Evolutionary conservation across 2,329 filamentous ascomycete species (phyloP), one percentile per base, ranked within the genome.

Genomic region (Aspergillus puulaauensis): DNA sequence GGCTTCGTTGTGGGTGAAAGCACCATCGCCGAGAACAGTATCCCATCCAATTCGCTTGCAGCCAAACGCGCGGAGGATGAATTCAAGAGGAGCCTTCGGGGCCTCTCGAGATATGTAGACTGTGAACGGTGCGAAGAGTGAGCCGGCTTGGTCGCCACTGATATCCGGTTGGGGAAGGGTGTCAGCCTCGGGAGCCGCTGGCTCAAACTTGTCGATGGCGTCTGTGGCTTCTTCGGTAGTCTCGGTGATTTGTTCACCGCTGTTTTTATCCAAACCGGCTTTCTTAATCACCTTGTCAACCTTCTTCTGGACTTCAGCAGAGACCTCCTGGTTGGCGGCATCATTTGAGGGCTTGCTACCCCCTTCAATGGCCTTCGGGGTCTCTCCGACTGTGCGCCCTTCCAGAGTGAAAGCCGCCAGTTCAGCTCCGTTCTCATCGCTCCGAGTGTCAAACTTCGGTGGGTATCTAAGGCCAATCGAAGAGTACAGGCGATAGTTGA

Each of bases 41-140:
- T 98, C 93, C 95, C 95, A 99, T 43, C 93, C 95, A 65, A 99
- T 89, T 45, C 93, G 86, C 80, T 93, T 96, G 81, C 93, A 98
- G 62, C 95, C 95, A 70, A 98, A 99, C 3, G 93, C 86, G 70
- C 93, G 90, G 53, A 99, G 84, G 54, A 99, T 85, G 72, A 99
- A 96, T 74, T 99, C 95, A 21, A 99, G 81, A 3, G 95, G 87
- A 64, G 92, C 90, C 64, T 93, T 86, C 14, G 95, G 95, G 3
- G 93, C 93, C 79, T 99, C 95, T 68, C 95, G 89, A 39, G 93
- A 96, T 44, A 99, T 84, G 78, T 89, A 99, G 79, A 99, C 87
- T 33, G 92, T 96, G 76, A 90, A 93, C 60, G 91, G 88, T 33
- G 90, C 86, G 75, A 98, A 98, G 39, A 99, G 83, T n/a, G 84